Conservation (phyloP, 2,329 filamentous ascomycete species). For the Fusarium keratoplasticum region DNA sequence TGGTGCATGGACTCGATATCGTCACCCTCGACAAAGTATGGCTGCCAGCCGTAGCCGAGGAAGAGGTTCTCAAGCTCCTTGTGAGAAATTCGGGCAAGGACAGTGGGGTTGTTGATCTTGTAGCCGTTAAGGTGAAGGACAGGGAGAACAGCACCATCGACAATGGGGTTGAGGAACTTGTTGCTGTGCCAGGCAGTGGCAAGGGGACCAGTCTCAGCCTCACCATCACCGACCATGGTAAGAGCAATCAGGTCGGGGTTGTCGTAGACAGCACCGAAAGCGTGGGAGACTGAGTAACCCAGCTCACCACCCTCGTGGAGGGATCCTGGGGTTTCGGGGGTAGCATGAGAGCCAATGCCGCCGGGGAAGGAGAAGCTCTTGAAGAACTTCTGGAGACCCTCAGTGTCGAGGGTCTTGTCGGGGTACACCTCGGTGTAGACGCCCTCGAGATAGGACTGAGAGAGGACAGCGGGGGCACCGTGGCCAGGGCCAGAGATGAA, state of each 20-base stretch:
- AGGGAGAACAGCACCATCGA: slow-evolving; percentile 81
- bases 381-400: slow-evolving; percentile 81
- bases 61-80: slow-evolving; percentile 78
- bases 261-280: slow-evolving; percentile 82
- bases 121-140: slow-evolving; percentile 85
- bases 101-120: slow-evolving; percentile 85
- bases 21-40: slow-evolving; percentile 83
- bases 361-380: slow-evolving; percentile 87
- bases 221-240: slow-evolving; percentile 84
- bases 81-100: slow-evolving; percentile 79
- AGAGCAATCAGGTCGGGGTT: slow-evolving; percentile 79
- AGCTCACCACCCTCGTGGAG: slow-evolving; percentile 85
- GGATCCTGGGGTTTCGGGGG: slow-evolving; percentile 81
- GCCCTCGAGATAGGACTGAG: slow-evolving; percentile 82
- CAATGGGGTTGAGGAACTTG: slow-evolving; percentile 84
- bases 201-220: slow-evolving; percentile 83
- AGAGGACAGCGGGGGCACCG: slow-evolving; percentile 80
- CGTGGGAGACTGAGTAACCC: slow-evolving; percentile 84
- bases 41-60: slow-evolving; percentile 80
- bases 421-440: slow-evolving; percentile 83
- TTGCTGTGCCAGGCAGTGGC: slow-evolving; percentile 86
- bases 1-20: slow-evolving; percentile 82
- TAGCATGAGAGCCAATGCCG: slow-evolving; percentile 81
- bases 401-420: slow-evolving; percentile 74
- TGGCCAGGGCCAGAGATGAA: slow-evolving; percentile 84